Base-by-base conservation (phyloP, 2,329 filamentous ascomycete genomes). In the Colletotrichum musicola region DNA sequence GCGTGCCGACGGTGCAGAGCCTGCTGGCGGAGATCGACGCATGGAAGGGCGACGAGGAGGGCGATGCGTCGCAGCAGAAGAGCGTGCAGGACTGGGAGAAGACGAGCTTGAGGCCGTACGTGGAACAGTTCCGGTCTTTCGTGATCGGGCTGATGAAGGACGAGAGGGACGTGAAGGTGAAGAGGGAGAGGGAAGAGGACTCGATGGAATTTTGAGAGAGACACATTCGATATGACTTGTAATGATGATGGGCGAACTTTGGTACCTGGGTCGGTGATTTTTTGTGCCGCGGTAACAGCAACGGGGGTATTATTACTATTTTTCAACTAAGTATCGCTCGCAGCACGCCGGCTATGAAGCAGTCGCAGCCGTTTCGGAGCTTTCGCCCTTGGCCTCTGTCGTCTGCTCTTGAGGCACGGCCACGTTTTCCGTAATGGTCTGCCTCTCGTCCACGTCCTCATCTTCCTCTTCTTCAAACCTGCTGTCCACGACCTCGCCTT, bases 21-120 rank as follows among this genome's bases (percentile, higher is more conserved):
- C 83, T 99, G 65, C 81, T 98, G 22, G 85, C 84, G 5, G 94
- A 99, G 82, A 97, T 99, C 74, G 95, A 99, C 78, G 84, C 87
- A 20, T 98, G 93, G 89, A 86, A 89, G 73, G 80, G 77, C 1
- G 80, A 80, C 20, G 83, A 78, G 6, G 82, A 84, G 13, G 80
- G 75, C 12, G 82, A 30, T 2, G 62, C 42, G 27, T 44, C 59
- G 10, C 46, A 83, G 0, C 76, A 71, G 55, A 82, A 81, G 74
- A 74, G 73, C 64, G 75, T 93, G 55, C 88, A 91, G 73, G 96
- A 99, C 77, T 98, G 95, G 90, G 95, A 99, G 81, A 99, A 98
- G 88, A 99, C 96, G 25, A 94, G 93, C 72, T 80, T 99, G 76
- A 97, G 92, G 82, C 94, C 94, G 9, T 98, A 97, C 77, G 90